phyloP scores from a whole-genome alignment of 768 basidiomycete species.

The Mycena floridula region DNA sequence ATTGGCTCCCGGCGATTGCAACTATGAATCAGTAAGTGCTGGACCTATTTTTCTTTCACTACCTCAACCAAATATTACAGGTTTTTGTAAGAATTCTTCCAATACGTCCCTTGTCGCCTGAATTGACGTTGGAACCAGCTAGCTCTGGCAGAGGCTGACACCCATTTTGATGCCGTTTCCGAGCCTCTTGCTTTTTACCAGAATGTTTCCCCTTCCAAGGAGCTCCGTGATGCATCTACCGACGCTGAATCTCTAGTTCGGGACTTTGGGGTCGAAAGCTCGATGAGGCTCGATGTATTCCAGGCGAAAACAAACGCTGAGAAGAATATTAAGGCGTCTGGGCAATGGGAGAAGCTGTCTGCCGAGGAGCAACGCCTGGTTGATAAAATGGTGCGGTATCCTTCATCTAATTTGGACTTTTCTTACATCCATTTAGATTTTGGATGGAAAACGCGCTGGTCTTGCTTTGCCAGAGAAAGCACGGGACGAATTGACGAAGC shows the following conservation, averaged over 20 bases:
- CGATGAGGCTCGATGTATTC: slow-evolving; percentile 80
- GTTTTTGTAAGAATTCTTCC: slow-evolving; percentile 59
- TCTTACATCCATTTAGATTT: slow-evolving; percentile 30
- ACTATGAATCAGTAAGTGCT: slow-evolving; percentile 56
- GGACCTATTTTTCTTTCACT: neutral
- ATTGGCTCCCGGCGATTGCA: slow-evolving; percentile 49
- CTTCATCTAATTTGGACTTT: neutral
- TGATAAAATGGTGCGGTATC: slow-evolving; percentile 56
- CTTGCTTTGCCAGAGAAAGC: slow-evolving; percentile 64
- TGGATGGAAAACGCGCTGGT: slow-evolving; percentile 78
- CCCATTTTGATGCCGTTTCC: slow-evolving; percentile 38
- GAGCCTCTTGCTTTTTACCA: slow-evolving; percentile 77
- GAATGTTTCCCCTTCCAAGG: slow-evolving; percentile 70
- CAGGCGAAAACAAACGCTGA: slow-evolving; percentile 64
- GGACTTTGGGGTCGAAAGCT: slow-evolving; percentile 68
- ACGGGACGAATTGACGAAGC: slow-evolving; percentile 43
- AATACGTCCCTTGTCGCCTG: slow-evolving; percentile 5
- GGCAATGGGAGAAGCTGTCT: slow-evolving; percentile 54
- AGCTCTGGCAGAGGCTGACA: slow-evolving; percentile 55
- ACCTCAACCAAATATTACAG: slow-evolving; percentile 25
- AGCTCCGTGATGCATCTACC: slow-evolving; percentile 77
- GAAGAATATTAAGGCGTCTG: slow-evolving; percentile 59
- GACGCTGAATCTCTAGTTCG: slow-evolving; percentile 65
- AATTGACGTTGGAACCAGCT: slow-evolving; percentile 33
- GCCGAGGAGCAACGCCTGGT: slow-evolving; percentile 71